phyloP scores from a whole-genome alignment of 768 basidiomycete species.

The Lentinula lateritia region DNA sequence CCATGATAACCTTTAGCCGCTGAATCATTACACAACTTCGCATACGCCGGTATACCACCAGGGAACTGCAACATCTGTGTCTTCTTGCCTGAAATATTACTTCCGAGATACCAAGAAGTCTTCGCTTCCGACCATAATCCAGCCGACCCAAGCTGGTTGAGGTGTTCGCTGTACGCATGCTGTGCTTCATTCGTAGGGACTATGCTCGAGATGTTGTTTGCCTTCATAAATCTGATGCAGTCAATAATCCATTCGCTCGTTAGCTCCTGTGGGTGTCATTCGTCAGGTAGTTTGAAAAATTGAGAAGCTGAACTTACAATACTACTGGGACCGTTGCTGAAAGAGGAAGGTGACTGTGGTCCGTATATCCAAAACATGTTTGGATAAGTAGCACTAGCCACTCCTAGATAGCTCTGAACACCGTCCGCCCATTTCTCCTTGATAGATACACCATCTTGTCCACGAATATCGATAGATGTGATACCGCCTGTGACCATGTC shows the following conservation, averaged over 20 bases:
- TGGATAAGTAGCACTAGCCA: conserved; percentile 10
- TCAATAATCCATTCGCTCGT: conserved; percentile 20
- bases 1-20: not conserved
- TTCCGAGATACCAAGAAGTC: conserved; percentile 10
- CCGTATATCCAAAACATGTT: conserved; percentile 15
- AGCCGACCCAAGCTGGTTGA: not conserved
- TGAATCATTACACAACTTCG: not conserved
- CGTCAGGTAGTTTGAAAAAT: not conserved
- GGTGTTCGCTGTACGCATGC: not conserved
- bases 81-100: conserved; percentile 7
- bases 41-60: not conserved
- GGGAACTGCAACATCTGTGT: conserved; percentile 1
- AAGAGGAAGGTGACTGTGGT: conserved; percentile 11
- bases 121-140: conserved; percentile 4
- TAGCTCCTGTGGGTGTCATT: conserved; percentile 14
- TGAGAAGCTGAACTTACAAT: conserved; percentile 5
- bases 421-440: conserved; percentile 5
- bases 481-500: conserved; percentile 5
- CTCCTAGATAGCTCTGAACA: conserved; percentile 11
- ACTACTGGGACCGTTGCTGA: conserved; percentile 11
- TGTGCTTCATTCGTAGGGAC: not conserved
- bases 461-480: conserved; percentile 3
- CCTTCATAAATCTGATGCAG: conserved; percentile 13
- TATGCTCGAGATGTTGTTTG: conserved; percentile 5
- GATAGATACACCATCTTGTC: not conserved